Percentiles rank a stretch among this genome's conserved stretches.
phyloP scores from a whole-genome alignment of 2,329 filamentous ascomycete species.

The Fusarium floridanum region DNA sequence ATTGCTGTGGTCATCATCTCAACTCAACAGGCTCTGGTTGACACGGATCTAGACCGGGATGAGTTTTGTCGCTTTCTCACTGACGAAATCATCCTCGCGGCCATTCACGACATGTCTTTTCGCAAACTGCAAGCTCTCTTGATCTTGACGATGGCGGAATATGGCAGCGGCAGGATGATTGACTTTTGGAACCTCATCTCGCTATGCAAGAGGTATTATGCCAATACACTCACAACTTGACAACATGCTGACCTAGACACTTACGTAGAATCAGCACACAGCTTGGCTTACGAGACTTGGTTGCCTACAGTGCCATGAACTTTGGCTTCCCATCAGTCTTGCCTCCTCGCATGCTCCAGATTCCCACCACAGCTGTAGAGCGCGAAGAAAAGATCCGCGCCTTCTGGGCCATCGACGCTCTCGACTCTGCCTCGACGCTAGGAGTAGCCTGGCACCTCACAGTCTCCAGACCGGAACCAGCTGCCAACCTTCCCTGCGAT shows the following conservation, averaged over 20 bases:
- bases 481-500: conserved; percentile 15
- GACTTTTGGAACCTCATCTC: conserved; percentile 20
- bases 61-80: background rate
- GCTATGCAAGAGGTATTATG: conserved; percentile 14
- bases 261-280: conserved; percentile 11
- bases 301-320: conserved; percentile 18
- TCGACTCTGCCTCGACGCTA: conserved; percentile 10
- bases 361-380: conserved; percentile 5
- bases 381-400: conserved; percentile 22
- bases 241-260: background rate
- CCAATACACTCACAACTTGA: no score
- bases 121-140: conserved; percentile 13
- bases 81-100: conserved; percentile 1
- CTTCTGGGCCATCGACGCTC: conserved; percentile 21
- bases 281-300: conserved; percentile 12
- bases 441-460: conserved; percentile 17
- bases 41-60: background rate
- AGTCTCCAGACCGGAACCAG: conserved; percentile 10
- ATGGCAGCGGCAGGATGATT: conserved; percentile 12
- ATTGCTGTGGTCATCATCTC: conserved; percentile 15
- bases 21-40: background rate
- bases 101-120: conserved; percentile 9
- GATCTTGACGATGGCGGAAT: conserved; percentile 12
- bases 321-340: conserved; percentile 11
- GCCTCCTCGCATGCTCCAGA: conserved; percentile 11